Base-by-base conservation (phyloP, 2,329 filamentous ascomycete species). In the Pyrenophora seminiperda region DNA sequence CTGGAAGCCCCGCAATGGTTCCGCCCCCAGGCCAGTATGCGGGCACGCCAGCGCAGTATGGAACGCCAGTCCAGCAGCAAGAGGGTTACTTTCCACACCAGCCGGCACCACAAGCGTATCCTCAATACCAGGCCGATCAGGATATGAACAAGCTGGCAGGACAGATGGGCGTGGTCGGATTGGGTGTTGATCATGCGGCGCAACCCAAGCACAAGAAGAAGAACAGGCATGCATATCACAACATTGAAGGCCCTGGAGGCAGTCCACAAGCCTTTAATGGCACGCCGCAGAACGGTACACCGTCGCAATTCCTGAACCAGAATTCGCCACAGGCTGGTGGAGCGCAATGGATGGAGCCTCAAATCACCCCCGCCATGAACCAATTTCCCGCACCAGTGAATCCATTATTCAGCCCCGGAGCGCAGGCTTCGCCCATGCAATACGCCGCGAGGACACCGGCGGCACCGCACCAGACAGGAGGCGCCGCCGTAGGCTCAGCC, bases 181-280 rank as follows among this genome's bases (percentile, higher is more conserved):
- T 70, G 49, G 62, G 63, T n/a, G 58, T 48, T 18, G 60, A 63
- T n/a, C 79, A 79, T 37, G 40, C 77, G 49, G 81, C 67, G 53
- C 73, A 73, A 52, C 72, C 73, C 58, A 76, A 85, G 50, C 62
- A 80, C 73, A 90, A 92, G 81, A 97, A 96, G 84, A 97, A 96
- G 81, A 89, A 97, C 72, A 85, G 91, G 52, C 93, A 97, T 75
- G 93, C 92, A 57, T 89, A 96, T 73, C 93, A 97, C 73, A 87
- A 85, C 31, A 84, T 97, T 44, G 90, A 93, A 58, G 84, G 89
- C 17, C 81, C 86, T 10, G 80, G 80, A 13, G 80, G 80, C 4
- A 85, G 84, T 27, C 84, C 86, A 5, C 85, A 88, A 66, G 77
- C 84, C 9, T 89, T 89, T 75, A 87, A 87, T 68, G 87, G 84